Evolutionary conservation across 495 filamentous ascomycete species (phyloP).

Genomic region (Podospora pseudopauciseta): DNA sequence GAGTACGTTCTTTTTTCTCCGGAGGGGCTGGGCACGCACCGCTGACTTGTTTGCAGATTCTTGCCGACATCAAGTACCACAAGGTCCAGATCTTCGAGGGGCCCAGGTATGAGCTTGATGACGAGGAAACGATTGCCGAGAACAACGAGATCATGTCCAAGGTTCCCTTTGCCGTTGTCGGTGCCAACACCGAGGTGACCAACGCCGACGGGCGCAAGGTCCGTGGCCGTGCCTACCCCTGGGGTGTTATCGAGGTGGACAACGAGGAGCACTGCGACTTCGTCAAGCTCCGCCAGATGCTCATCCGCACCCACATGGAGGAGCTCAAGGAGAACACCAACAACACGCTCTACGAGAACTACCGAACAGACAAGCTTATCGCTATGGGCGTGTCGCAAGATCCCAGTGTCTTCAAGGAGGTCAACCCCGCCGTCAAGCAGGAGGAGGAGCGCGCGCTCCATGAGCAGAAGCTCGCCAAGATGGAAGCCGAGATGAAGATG

Average conservation of each 20-base stretch:
- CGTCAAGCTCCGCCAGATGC: constrained; percentile 98
- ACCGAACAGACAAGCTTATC: constrained; percentile 97
- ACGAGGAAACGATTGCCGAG: constrained; percentile 98
- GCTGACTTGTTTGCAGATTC: constrained; percentile 59
- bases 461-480: constrained; percentile 99
- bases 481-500: constrained; percentile 99
- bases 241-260: constrained; percentile 98
- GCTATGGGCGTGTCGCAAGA: constrained; percentile 98
- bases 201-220: constrained; percentile 92
- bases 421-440: constrained; percentile 99
- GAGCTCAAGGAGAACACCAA: constrained; percentile 99
- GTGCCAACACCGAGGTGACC: constrained; percentile 88
- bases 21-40: background rate
- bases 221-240: constrained; percentile 93
- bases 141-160: constrained; percentile 99
- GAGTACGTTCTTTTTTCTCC: constrained; percentile 56
- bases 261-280: constrained; percentile 99
- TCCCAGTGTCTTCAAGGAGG: constrained; percentile 99
- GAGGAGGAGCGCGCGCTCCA: constrained; percentile 96
- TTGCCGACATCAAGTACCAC: constrained; percentile 94
- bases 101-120: constrained; percentile 95
- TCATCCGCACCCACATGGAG: constrained; percentile 99
- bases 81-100: constrained; percentile 98
- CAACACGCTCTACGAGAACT: constrained; percentile 98
- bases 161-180: constrained; percentile 96